Evolutionary conservation across 1,139 yeast species (phyloP), one percentile per base, ranked within the genome.

Genomic region (Geotrichum restrictum): DNA sequence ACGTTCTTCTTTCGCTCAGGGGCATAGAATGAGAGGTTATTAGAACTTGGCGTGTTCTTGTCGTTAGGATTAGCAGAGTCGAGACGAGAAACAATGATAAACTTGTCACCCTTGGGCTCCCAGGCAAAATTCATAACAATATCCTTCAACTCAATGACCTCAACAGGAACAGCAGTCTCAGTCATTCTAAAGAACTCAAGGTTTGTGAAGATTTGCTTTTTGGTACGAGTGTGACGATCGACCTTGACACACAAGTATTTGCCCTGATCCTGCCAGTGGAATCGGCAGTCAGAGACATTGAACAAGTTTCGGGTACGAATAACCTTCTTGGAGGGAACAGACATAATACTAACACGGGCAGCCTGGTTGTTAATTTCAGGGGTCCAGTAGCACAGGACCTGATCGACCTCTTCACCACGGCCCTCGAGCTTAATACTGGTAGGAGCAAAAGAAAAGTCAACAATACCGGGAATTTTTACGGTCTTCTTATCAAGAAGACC

Each of bases 401-500:
- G 85, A 58, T 79, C 84, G 38, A n/a, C 76, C 74, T 22, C 40
- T 39, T 65, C 68, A 39, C 61, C 64, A 47, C 75, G 79, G 48
- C 77, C 80, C 45, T 82, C 80, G 59, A 88, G 77, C 60, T 79
- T 76, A 45, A 88, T 87, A 59, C 85, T 85, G 38, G 93, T 83
- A 58, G 99, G 98, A 27, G 98, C 89, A 81, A 95, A 93, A 69
- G 89, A 95, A 67, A 94, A 93, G 71, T 91, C 97, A 63, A 83
- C 83, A 59, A 94, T 80, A 53, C 91, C 95, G 42, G 87, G 88
- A 62, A 89, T 79, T 72, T 86, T 88, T 65, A 89, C 76, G 62
- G 88, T 75, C 74, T 91, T 91, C 74, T 87, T 88, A 66, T 89
- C 97, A 62, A 93, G 74, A 60, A 93, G 83, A 45, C 83, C 77